phyloP scores from a whole-genome alignment of 257 asterid genomes.

The Plantago ovata region DNA sequence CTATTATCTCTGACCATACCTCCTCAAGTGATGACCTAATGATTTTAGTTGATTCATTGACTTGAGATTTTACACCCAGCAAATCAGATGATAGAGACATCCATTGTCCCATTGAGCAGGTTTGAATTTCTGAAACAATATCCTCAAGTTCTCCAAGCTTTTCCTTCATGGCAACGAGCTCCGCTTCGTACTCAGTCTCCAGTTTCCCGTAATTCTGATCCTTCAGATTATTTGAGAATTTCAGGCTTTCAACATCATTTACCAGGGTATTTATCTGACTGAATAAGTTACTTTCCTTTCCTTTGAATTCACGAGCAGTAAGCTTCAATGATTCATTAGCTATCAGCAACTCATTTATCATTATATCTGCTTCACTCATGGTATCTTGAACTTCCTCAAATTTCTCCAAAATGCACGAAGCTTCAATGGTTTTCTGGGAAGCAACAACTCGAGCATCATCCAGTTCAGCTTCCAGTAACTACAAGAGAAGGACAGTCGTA shows the following conservation, averaged over 20 bases:
- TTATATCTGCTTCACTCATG: conserved; percentile 82
- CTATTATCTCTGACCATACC: conserved; percentile 83
- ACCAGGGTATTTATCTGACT: conserved; percentile 42
- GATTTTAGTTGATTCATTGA: conserved; percentile 44
- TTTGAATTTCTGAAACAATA: conserved; percentile 47
- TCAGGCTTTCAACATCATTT: conserved; percentile 54
- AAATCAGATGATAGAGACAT: conserved; percentile 43
- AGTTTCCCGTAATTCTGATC: conserved; percentile 41
- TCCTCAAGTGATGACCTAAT: conserved; percentile 73
- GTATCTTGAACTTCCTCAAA: conserved; percentile 91
- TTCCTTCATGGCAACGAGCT: conserved; percentile 41
- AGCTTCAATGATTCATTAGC: conserved; percentile 81
- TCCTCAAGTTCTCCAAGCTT: conserved; percentile 60
- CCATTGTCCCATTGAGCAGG: conserved; percentile 44
- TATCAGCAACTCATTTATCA: conserved; percentile 83
- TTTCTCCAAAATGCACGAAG: conserved; percentile 73
- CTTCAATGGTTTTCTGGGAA: conserved; percentile 81
- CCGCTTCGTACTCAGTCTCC: conserved; percentile 49
- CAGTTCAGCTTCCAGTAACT: conserved; percentile 79
- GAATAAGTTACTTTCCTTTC: conserved; percentile 36
- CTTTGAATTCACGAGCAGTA: conserved; percentile 48
- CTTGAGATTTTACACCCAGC: conserved; percentile 44
- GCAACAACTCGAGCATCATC: conserved; percentile 71
- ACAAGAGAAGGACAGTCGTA: conserved; percentile 14
- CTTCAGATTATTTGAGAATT: conserved; percentile 44